These are phyloP conservation scores for Daldinia decipiens DNA, from an alignment of 495 filamentous ascomycete species.

Conservation along the genomic window DNA sequence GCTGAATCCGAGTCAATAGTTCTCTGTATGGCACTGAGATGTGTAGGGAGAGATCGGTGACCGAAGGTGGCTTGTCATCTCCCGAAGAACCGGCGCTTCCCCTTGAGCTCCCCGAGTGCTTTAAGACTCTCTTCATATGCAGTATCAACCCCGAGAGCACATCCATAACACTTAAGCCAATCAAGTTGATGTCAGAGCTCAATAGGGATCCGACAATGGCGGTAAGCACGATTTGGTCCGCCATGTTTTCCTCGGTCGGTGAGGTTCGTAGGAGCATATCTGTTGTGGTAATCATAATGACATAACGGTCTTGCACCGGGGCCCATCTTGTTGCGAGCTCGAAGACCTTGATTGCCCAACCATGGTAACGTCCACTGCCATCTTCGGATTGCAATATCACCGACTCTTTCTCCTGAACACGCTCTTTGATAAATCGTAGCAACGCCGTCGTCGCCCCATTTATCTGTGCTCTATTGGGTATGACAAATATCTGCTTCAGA, in stretches of 20 bases:
- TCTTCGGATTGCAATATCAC: conserved; percentile 50
- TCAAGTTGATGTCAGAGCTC: conserved; percentile 87
- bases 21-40: conserved; percentile 55
- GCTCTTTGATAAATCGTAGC: conserved; percentile 74
- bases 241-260: conserved; percentile 71
- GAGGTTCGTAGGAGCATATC: conserved; percentile 73
- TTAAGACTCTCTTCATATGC: conserved; percentile 78
- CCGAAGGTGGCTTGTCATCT: conserved; percentile 40
- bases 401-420: conserved; percentile 61
- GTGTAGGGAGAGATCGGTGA: conserved; percentile 37
- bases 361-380: conserved; percentile 55
- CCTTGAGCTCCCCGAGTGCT: conserved; percentile 65
- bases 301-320: conserved; percentile 89
- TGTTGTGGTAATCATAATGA: conserved; percentile 82
- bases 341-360: conserved; percentile 83
- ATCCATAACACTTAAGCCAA: conserved; percentile 93
- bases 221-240: conserved; percentile 75
- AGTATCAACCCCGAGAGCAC: conserved; percentile 82
- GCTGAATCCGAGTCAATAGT: conserved; percentile 73
- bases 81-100: conserved; percentile 43
- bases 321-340: conserved; percentile 82
- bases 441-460: conserved; percentile 75
- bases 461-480: conserved; percentile 79
- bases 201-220: conserved; percentile 82
- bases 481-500: conserved; percentile 80